Evolutionary conservation across 768 basidiomycete genomes (phyloP), one percentile per base, ranked within the genome.

Genomic region (Phaffia australis): DNA sequence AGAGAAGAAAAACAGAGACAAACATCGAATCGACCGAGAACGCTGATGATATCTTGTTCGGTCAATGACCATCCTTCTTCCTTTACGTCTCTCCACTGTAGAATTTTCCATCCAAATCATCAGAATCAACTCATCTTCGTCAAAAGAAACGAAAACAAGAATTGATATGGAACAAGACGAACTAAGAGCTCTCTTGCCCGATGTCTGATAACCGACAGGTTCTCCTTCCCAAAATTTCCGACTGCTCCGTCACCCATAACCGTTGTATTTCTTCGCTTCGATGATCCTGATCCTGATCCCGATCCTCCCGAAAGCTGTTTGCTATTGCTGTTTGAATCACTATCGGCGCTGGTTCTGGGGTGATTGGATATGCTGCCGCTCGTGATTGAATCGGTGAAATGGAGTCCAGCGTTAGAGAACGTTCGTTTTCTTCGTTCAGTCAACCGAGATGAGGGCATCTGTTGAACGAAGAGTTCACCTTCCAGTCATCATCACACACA

Each of bases 21-120:
- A 35, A 60, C 59, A 8, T 48, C 59, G 15, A 60, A 60, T 49
- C 25, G 19, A 18, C 27, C 35, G 9, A 60, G 59, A 27, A 60
- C 19, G 15, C 21, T 27, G 23, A 60, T 16, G 18, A 60, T 29
- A 16, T 21, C 59, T 15, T 25, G 46, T 23, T 60, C 59, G n/a
- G 11, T 49, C 47, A 60, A 35, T 18, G 32, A n/a, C 59, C 59
- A 60, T 19, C 47, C 59, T 14, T 60, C 59, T 5, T 11, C 8
- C 4, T 48, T 23, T 46, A 48, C 50, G 46, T 60, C 59, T 23
- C 59, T 48, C 59, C 59, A 60, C 21, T 48, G 25, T 1, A 48
- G 19, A 23, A 27, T n/a, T 18, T 23, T 32, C 30, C 16, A 8
- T 52, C 57, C 32, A 15, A 30, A 9, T 35, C 29, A 6, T 46